Evolutionary conservation across 1,284 basidiomycete genomes (phyloP).

Genomic region (Athelia psychrophila): DNA sequence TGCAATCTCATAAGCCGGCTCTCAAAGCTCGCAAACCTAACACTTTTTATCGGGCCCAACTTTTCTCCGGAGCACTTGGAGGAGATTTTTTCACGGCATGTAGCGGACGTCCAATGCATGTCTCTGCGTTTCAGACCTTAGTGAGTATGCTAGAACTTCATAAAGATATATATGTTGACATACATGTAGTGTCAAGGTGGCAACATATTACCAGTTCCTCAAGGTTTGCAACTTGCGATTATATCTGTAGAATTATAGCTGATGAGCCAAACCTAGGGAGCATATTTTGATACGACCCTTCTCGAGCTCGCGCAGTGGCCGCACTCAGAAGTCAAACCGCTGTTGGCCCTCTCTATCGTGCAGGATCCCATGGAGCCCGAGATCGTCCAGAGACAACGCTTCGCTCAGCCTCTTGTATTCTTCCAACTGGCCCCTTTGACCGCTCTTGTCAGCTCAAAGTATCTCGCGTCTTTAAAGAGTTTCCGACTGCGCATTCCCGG

Average conservation of each 20-base stretch:
- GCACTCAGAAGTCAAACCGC: conserved; percentile 15
- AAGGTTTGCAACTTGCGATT: conserved; percentile 37
- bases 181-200: conserved; percentile 55
- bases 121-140: conserved; percentile 67
- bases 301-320: conserved; percentile 58
- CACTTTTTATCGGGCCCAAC: conserved; percentile 56
- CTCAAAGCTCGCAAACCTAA: conserved; percentile 42
- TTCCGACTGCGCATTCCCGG: conserved; percentile 60
- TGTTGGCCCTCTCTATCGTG: conserved; percentile 55
- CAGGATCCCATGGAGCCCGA: conserved; percentile 56
- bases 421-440: conserved; percentile 54
- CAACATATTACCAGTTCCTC: conserved; percentile 68
- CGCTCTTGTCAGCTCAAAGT: conserved; percentile 43
- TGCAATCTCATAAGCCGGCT: conserved; percentile 54
- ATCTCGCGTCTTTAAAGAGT: conserved; percentile 36
- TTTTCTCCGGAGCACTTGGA: conserved; percentile 68
- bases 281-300: conserved; percentile 66
- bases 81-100: conserved; percentile 46
- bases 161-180: not conserved
- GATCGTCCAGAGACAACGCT: conserved; percentile 32
- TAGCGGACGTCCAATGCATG: conserved; percentile 37
- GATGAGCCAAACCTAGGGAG: conserved; percentile 40
- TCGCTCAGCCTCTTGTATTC: conserved; percentile 76
- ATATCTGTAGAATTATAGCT: not conserved
- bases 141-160: conserved; percentile 36